Percentiles rank a stretch among this genome's conserved stretches.
phyloP scores from a whole-genome alignment of 1,284 basidiomycete genomes.

The Apiotrichum domesticum region DNA sequence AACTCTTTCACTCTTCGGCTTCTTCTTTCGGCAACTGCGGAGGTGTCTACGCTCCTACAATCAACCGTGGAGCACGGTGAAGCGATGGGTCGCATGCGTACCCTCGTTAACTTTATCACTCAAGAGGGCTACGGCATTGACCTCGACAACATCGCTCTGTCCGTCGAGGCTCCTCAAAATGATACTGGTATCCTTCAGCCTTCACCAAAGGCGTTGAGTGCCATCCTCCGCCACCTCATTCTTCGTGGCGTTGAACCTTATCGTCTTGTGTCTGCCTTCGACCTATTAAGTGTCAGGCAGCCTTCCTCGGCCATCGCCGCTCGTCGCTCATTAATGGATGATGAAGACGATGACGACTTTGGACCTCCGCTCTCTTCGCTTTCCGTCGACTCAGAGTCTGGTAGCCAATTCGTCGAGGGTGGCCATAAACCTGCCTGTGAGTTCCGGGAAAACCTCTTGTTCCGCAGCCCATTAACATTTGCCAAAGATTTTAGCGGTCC shows the following conservation, averaged over 20 bases:
- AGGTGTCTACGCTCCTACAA: constrained; percentile 1
- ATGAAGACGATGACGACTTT: constrained; percentile 16
- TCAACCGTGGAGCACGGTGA: neutral
- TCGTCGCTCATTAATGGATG: neutral
- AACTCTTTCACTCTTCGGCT: constrained; percentile 8
- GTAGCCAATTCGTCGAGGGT: neutral
- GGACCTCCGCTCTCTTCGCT: neutral
- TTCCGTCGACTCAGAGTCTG: neutral
- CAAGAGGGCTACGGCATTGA: constrained; percentile 14
- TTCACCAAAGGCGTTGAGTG: constrained; percentile 6
- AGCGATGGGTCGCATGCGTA: neutral
- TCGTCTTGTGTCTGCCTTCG: constrained; percentile 10
- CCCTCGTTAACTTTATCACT: constrained; percentile 10
- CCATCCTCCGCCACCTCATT: constrained; percentile 7
- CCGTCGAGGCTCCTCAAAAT: neutral
- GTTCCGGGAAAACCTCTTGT: neutral
- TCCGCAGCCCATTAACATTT: no score
- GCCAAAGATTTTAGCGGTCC: neutral
- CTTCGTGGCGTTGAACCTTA: neutral
- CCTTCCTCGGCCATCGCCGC: neutral
- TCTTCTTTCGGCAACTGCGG: constrained; percentile 6
- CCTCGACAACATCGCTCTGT: constrained; percentile 11
- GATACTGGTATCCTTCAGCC: neutral
- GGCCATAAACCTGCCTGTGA: neutral
- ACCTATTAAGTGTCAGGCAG: constrained; percentile 7